Evolutionary conservation across 441 rosid species (phyloP).

Genomic region (Hura crepitans): DNA sequence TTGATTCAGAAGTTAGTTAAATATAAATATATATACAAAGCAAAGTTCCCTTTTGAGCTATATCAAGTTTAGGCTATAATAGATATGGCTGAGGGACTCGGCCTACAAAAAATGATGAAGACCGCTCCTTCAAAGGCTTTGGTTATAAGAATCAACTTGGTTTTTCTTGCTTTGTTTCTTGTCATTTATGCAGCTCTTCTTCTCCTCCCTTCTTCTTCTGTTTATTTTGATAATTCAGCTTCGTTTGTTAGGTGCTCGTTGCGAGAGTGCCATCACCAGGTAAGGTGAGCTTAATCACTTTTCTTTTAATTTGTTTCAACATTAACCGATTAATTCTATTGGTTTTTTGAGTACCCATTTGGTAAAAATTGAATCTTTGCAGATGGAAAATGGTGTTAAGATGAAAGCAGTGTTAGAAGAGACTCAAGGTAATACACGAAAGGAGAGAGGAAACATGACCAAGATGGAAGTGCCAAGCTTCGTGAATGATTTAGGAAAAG

Average conservation of each 20-base stretch:
- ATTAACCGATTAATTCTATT: background rate
- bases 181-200: slow-evolving; percentile 49
- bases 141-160: slow-evolving; percentile 58
- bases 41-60: slow-evolving; percentile 13
- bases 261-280: slow-evolving; percentile 82
- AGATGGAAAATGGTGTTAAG: slow-evolving; percentile 58
- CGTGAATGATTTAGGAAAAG: slow-evolving; percentile 41
- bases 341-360: background rate
- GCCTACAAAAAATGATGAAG: slow-evolving; percentile 45
- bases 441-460: slow-evolving; percentile 31
- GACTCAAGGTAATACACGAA: slow-evolving; percentile 4
- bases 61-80: background rate
- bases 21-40: slow-evolving; percentile 9
- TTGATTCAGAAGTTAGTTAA: slow-evolving; percentile 13
- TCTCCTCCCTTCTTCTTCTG: slow-evolving; percentile 58
- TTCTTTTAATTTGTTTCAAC: background rate
- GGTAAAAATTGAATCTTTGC: slow-evolving; percentile 19
- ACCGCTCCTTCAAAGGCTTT: slow-evolving; percentile 55
- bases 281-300: slow-evolving; percentile 65
- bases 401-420: slow-evolving; percentile 54
- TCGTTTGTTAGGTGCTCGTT: slow-evolving; percentile 70
- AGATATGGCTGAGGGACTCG: slow-evolving; percentile 44
- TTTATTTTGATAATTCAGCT: slow-evolving; percentile 51
- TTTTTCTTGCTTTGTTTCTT: slow-evolving; percentile 59
- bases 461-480: slow-evolving; percentile 60